Evolutionary conservation across 345 rosid species (phyloP), one percentile per base, ranked within the genome.

Genomic region (Eucalyptus regnans): DNA sequence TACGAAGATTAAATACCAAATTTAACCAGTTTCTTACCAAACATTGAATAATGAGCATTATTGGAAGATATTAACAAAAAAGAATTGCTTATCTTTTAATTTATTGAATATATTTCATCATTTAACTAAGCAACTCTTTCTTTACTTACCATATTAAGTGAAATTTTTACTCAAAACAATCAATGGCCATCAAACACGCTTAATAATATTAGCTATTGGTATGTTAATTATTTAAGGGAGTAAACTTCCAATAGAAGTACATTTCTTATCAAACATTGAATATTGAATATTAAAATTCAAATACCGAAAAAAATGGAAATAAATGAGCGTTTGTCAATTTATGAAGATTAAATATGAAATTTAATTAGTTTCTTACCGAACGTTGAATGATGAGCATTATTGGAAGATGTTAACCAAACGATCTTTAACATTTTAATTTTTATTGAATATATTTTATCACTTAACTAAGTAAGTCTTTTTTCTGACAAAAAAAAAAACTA

Each of bases 111-210:
- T 6, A 27, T 60, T 60, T 60, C 14, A 60, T 60, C 33, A 27
- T 4, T 60, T 60, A 60, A 12, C 13, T 27, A 12, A 27, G 66
- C 29, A 60, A 60, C 16, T 27, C 31, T 60, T 60, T 27, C 68
- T 60, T 60, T 60, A 27, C 4, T 60, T 0, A 12, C 31, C n/a
- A 12, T 0, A 22, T 56, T 0, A 56, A 56, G 3, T 56, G 29
- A 56, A 9, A 4, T 23, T 1, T 56, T 9, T 23, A 23, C 62
- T 56, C 2, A 0, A 56, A 56, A 56, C 29, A 56, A 56, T 23
- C 29, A 23, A 0, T 9, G 62, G 29, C 62, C 62, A 56, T 23
- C 62, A 56, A 56, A 56, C 12, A 0, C 3, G 8, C 29, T 56
- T 56, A 56, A 56, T 56, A 56, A 56, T 22, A 56, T 56, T 23